Evolutionary conservation across 129 eudicot species (phyloP).

Genomic region (Lactuca saligna): DNA sequence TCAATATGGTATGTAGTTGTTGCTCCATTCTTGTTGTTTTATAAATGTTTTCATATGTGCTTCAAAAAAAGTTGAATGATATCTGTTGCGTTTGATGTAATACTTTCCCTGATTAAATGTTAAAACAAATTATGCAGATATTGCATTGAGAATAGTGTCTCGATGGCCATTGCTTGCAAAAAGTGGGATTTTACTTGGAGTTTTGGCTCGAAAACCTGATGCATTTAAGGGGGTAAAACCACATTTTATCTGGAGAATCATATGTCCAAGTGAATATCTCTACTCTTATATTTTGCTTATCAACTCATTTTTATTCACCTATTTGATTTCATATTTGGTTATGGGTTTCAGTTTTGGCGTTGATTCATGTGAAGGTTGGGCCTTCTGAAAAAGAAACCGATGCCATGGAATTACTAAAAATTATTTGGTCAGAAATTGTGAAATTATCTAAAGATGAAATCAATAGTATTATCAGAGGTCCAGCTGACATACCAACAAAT

Average conservation of each 20-base stretch:
- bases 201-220: conserved; percentile 26
- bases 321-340: not conserved
- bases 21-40: no score
- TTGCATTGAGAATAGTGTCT: conserved; percentile 20
- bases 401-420: conserved; percentile 3
- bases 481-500: not conserved
- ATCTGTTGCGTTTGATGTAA: not conserved
- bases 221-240: conserved; percentile 4
- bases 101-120: not conserved
- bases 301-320: not conserved
- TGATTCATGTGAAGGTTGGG: conserved; percentile 9
- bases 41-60: no score
- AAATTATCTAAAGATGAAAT: conserved; percentile 4
- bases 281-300: no score
- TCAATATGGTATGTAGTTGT: conserved; percentile 29
- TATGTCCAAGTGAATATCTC: not conserved
- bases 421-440: conserved; percentile 8
- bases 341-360: not conserved
- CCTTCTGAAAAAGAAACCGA: not conserved
- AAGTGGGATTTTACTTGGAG: conserved; percentile 12
- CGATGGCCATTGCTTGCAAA: conserved; percentile 12
- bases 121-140: conserved; percentile 10
- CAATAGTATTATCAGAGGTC: not conserved
- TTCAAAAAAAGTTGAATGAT: not conserved
- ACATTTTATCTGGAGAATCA: conserved; percentile 6